Base-by-base conservation (phyloP, 2,329 filamentous ascomycete species). In the Pseudocercospora macadamiae region DNA sequence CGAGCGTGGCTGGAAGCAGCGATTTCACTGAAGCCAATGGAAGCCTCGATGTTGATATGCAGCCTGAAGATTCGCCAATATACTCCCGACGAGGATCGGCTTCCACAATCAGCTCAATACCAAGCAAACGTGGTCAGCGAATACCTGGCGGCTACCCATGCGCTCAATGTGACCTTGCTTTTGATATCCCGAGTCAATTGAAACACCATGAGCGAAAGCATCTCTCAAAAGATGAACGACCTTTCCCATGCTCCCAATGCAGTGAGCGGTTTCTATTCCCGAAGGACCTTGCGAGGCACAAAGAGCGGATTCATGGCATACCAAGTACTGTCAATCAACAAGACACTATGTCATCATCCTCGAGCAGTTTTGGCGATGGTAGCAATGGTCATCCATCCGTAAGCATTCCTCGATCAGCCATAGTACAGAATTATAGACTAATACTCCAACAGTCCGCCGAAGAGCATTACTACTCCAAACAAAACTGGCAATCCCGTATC, bases 181-280 rank as follows among this genome's bases (percentile, higher is more conserved):
- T 47, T 23, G 42, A 47, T 23, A 47, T 47, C 21, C 42, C 42
- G 21, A 47, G 42, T 23, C 42, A 47, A 21, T 21, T 47, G 10
- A 47, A 47, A 23, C 42, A 47, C 23, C 42, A 47, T 26, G 42
- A 47, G n/a, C 42, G 42, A 3, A 47, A 47, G 42, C 42, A 47
- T 28, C 21, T 47, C 14, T 18, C 42, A 14, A 47, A 47, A 26
- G 42, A 47, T 4, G 21, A 26, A 4, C 21, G 42, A 21, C 42
- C 42, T 3, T 47, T 26, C 5, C 42, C 42, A 8, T 47, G 42
- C 23, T 23, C 16, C 26, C 42, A 47, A 16, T 47, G 42, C 10
- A 26, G 42, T 16, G 42, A 47, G 14, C 21, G 23, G 10, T 47
- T 47, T 21, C 21, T 47, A 21, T 47, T 47, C 23, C 42, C 42